Evolutionary conservation across 2,329 filamentous ascomycete genomes (phyloP).

Genomic region (Aschersonia sp.): DNA sequence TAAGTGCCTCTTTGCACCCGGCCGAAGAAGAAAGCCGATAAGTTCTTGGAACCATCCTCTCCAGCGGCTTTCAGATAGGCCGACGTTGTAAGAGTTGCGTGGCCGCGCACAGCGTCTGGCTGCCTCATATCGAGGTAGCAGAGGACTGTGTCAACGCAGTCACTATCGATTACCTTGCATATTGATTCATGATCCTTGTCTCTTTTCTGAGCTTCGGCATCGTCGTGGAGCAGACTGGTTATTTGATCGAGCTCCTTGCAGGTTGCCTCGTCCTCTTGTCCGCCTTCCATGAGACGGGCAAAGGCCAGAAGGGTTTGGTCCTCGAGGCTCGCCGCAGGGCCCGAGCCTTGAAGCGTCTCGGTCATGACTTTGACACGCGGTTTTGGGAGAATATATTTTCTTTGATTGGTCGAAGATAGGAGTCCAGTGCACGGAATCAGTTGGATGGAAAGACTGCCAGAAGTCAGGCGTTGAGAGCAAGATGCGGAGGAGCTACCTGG

Average conservation of each 20-base stretch:
- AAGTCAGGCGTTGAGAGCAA: no score
- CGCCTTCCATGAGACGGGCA: slow-evolving; percentile 80
- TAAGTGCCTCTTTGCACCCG: slow-evolving; percentile 61
- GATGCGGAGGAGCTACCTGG: no score
- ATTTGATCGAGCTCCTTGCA: slow-evolving; percentile 43
- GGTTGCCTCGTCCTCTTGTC: slow-evolving; percentile 64
- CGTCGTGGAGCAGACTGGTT: slow-evolving; percentile 44
- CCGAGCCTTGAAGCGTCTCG: slow-evolving; percentile 15
- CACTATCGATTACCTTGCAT: slow-evolving; percentile 51
- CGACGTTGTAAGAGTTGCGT: slow-evolving; percentile 69
- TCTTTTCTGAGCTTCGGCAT: slow-evolving; percentile 29
- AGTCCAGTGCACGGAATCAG: no score
- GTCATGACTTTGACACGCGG: slow-evolving; percentile 13
- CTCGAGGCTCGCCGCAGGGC: slow-evolving; percentile 24
- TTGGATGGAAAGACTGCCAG: no score
- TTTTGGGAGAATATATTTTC: no score
- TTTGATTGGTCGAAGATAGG: no score
- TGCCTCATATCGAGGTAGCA: slow-evolving; percentile 75
- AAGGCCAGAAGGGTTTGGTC: slow-evolving; percentile 66
- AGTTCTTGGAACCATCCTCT: slow-evolving; percentile 52
- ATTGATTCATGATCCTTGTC: slow-evolving; percentile 30
- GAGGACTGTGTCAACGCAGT: slow-evolving; percentile 75
- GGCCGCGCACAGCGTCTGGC: slow-evolving; percentile 56
- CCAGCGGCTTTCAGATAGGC: slow-evolving; percentile 70
- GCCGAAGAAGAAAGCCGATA: slow-evolving; percentile 61